Evolutionary conservation across 2,329 filamentous ascomycete species (phyloP).

Genomic region (Paecilomyces formosus): DNA sequence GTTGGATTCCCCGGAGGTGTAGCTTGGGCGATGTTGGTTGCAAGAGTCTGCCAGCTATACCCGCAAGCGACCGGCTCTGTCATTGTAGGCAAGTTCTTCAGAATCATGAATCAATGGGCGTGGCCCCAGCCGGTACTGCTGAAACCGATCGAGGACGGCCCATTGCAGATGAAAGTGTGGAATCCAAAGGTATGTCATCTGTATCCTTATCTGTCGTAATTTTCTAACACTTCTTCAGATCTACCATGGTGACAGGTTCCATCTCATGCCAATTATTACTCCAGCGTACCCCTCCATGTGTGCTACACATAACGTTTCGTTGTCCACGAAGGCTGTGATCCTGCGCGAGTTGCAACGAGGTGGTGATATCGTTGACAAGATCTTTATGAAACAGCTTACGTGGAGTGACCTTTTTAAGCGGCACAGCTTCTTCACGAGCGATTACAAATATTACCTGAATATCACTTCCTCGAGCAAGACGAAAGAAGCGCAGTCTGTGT

Average conservation of each 20-base stretch:
- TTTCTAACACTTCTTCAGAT: slow-evolving; percentile 41
- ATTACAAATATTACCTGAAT: slow-evolving; percentile 92
- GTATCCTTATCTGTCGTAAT: background rate
- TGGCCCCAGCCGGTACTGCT: slow-evolving; percentile 93
- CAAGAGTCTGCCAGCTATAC: slow-evolving; percentile 91
- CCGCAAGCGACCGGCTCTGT: slow-evolving; percentile 84
- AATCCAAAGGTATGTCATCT: slow-evolving; percentile 65
- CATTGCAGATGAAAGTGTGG: slow-evolving; percentile 80
- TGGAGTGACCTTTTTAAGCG: slow-evolving; percentile 88
- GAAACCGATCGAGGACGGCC: slow-evolving; percentile 77
- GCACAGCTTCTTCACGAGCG: slow-evolving; percentile 86
- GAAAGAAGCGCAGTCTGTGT: slow-evolving; percentile 76
- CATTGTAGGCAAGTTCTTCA: slow-evolving; percentile 89
- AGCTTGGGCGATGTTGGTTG: slow-evolving; percentile 96
- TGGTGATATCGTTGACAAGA: slow-evolving; percentile 67
- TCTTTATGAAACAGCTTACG: slow-evolving; percentile 65
- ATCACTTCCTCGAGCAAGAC: slow-evolving; percentile 75
- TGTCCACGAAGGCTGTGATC: slow-evolving; percentile 78
- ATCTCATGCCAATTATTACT: slow-evolving; percentile 97
- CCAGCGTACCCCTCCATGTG: slow-evolving; percentile 98
- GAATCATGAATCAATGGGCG: slow-evolving; percentile 81
- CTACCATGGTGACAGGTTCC: slow-evolving; percentile 72
- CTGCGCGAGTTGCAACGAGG: slow-evolving; percentile 74
- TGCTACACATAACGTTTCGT: slow-evolving; percentile 86
- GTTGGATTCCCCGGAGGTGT: slow-evolving; percentile 96